Evolutionary conservation across 2,329 filamentous ascomycete genomes (phyloP), one percentile per base, ranked within the genome.

Genomic region (Passalora sequoiae): DNA sequence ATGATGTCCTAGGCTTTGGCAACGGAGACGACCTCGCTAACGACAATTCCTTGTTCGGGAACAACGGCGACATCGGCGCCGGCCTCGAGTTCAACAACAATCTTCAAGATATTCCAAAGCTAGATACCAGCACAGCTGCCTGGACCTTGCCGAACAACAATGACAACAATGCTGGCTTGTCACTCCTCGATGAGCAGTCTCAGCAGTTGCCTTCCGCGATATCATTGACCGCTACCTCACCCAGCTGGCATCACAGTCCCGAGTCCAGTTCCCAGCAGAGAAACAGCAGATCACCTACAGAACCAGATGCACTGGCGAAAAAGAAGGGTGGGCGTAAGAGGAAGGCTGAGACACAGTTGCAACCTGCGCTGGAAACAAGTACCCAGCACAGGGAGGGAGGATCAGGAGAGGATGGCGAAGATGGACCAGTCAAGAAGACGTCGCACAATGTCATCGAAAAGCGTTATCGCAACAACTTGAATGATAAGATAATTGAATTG

Each of bases 371-470:
- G 19, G 47, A 47, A 21, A 27, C 36, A 4, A 44, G 35, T 35
- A 33, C 44, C 10, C 53, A 59, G 24, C 32, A 43, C 20, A 49
- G 47, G n/a, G 72, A 78, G 3, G 77, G 72, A 56, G 56, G 55
- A 9, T 57, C 58, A 15, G 53, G 47, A 16, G 43, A 51, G 31
- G 53, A 57, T 25, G 61, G 62, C 19, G 62, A 61, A 17, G 62
- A 61, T 28, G 72, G 60, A 17, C 76, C 69, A 19, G 71, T 72
- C 46, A 96, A 95, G 74, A 96, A 96, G 75, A 94, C 89, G 22
- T 89, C 91, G 2, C 91, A 97, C 68, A 97, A 96, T 66, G 92
- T 97, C 76, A 96, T 97, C 51, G 91, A 97, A 69, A 97, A 96
- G 74, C 76, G 91, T 54, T 97, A 97, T 66, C 83, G 91, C 58